Evolutionary conservation across 768 basidiomycete genomes (phyloP).

Genomic region (Lactifluus piperatus): DNA sequence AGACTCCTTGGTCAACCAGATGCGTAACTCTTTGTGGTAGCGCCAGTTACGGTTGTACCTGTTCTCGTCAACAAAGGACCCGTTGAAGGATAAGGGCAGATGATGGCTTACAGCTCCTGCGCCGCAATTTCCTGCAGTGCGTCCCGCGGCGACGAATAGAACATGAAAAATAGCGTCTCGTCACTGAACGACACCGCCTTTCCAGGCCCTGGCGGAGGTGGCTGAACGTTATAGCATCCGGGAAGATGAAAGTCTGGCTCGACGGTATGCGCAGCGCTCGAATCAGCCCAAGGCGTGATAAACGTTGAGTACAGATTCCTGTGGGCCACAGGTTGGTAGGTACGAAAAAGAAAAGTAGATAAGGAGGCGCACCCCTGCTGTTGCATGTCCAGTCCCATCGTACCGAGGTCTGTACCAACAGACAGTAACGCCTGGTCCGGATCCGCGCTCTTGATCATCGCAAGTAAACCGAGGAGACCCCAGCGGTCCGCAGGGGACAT

Average conservation of each 20-base stretch:
- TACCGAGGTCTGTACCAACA: slow-evolving; percentile 82
- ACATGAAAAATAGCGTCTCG: slow-evolving; percentile 94
- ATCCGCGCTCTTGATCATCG: slow-evolving; percentile 78
- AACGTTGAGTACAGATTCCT: slow-evolving; percentile 83
- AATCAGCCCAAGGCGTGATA: slow-evolving; percentile 92
- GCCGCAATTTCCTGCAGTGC: slow-evolving; percentile 87
- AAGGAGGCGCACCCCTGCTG: slow-evolving; percentile 57
- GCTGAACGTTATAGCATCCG: slow-evolving; percentile 82
- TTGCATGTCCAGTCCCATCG: slow-evolving; percentile 82
- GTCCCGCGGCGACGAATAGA: slow-evolving; percentile 87
- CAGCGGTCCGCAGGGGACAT: slow-evolving; percentile 22
- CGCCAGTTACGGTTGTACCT: slow-evolving; percentile 93
- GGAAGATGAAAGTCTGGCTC: slow-evolving; percentile 89
- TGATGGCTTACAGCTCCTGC: slow-evolving; percentile 73
- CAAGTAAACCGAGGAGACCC: slow-evolving; percentile 54
- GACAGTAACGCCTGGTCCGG: slow-evolving; percentile 69
- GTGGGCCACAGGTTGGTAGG: not conserved
- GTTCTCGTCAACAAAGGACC: not conserved
- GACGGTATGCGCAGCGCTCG: slow-evolving; percentile 67
- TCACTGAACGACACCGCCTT: slow-evolving; percentile 83
- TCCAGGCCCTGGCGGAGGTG: slow-evolving; percentile 67
- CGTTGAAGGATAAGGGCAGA: not conserved
- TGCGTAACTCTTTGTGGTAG: slow-evolving; percentile 82
- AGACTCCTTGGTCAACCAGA: slow-evolving; percentile 81
- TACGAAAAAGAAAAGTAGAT: too few species aligned